Evolutionary conservation across 768 basidiomycete genomes (phyloP).

Genomic region (Podaxis sp.): DNA sequence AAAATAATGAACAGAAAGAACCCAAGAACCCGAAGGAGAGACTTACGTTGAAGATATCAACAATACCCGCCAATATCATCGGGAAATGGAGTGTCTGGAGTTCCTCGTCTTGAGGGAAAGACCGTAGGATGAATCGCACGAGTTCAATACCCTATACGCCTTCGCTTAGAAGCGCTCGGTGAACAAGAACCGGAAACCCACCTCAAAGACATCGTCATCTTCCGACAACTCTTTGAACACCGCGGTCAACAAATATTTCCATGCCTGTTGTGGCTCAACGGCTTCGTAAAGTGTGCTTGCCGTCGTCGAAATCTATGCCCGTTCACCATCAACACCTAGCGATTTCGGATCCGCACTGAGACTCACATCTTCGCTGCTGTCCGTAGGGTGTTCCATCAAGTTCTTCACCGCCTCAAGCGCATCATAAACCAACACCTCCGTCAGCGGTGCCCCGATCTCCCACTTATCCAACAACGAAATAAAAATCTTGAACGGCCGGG

Average conservation of each 20-base stretch:
- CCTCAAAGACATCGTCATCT: constrained; percentile 47
- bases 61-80: constrained; percentile 66
- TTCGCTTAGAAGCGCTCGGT: not conserved
- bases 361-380: constrained; percentile 63
- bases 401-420: constrained; percentile 71
- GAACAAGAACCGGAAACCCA: constrained; percentile 24
- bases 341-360: not conserved
- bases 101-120: constrained; percentile 89
- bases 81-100: constrained; percentile 80
- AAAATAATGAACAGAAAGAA: constrained; percentile 8
- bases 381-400: constrained; percentile 50
- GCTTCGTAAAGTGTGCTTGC: constrained; percentile 89
- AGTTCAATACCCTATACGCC: constrained; percentile 60
- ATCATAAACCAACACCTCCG: constrained; percentile 77
- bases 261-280: constrained; percentile 85
- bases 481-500: constrained; percentile 93
- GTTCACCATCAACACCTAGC: not conserved
- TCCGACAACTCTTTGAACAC: constrained; percentile 57
- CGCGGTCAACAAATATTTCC: constrained; percentile 69
- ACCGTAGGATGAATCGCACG: constrained; percentile 67
- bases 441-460: constrained; percentile 87
- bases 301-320: constrained; percentile 67
- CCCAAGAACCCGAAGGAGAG: not conserved
- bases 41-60: constrained; percentile 65
- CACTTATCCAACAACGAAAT: constrained; percentile 95